phyloP scores from a whole-genome alignment of 495 filamentous ascomycete genomes.

The Neurospora hispaniola region DNA sequence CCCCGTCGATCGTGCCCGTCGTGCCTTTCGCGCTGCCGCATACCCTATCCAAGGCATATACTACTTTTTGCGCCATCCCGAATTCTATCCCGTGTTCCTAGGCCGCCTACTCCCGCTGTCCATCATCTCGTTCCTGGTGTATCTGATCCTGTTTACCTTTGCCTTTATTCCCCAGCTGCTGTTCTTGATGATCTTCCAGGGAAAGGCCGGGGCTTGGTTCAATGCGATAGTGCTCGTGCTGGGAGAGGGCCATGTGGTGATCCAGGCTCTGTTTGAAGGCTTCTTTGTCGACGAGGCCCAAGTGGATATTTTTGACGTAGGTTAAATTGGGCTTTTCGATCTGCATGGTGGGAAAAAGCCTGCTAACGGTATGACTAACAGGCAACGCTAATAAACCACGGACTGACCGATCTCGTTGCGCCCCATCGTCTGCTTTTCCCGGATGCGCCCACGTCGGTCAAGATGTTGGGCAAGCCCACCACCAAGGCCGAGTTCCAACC shows the following conservation, averaged over 20 bases:
- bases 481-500: conserved; percentile 55
- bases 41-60: conserved; percentile 52
- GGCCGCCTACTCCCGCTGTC: conserved; percentile 59
- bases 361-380: conserved; percentile 6
- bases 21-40: conserved; percentile 22
- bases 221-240: conserved; percentile 70
- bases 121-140: conserved; percentile 61
- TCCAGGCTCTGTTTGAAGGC: conserved; percentile 65
- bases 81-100: conserved; percentile 56
- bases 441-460: conserved; percentile 48
- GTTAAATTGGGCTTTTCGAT: conserved; percentile 30
- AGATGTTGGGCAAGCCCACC: conserved; percentile 64
- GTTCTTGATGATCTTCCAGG: conserved; percentile 72
- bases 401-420: conserved; percentile 47
- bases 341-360: neutral
- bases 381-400: conserved; percentile 41
- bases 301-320: conserved; percentile 86
- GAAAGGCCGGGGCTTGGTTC: conserved; percentile 60
- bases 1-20: conserved; percentile 17
- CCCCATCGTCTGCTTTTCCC: conserved; percentile 60
- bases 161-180: conserved; percentile 82
- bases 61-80: conserved; percentile 61
- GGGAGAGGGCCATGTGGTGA: conserved; percentile 69
- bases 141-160: conserved; percentile 67
- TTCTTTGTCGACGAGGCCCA: conserved; percentile 76